Evolutionary conservation across 164 flowering plant genomes (phyloP), one percentile per base, ranked within the genome.

Genomic region (Aristolochia contorta): DNA sequence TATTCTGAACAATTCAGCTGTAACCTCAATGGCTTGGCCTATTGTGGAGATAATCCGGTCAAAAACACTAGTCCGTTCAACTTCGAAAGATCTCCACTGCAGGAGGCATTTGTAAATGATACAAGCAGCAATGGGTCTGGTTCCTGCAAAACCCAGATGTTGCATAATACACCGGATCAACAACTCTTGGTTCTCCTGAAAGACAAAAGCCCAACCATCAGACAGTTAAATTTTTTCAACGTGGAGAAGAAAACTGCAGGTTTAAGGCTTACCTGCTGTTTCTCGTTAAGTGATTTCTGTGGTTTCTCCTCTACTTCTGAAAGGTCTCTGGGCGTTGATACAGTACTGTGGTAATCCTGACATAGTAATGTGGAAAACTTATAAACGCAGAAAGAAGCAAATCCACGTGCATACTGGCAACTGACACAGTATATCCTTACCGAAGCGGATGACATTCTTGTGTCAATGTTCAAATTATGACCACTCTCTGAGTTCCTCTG

Each of bases 71-170:
- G 99, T 94, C 15, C 97, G 72, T 67, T 94, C 99, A 59, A 89
- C 97, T 78, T 94, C 99, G 78, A 94, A 94, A 27, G 97, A 94
- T 75, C 97, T 77, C 99, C 99, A 94, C 15, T 91, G 99, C 57
- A 94, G 71, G 65, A 94, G 96, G 78, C 96, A 94, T 71, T 94
- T 94, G 74, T 89, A 94, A 47, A 89, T 91, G 53, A 89, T 80
- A 66, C 99, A 94, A 41, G 99, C 99, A 67, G 97, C 96, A 61
- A 89, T 77, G 1, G 99, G 99, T 71, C 91, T 83, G 73, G 74
- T 83, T 55, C 84, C 90, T 21, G 91, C 47, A 69, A 91, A 94
- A 47, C 97, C 99, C 43, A 91, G 73, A 73, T 83, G 89, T 65
- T 94, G 90, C 30, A 89, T 78, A 56, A 91, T 86, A 62, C 96